A percentile compares a stretch with the other conserved stretches of the same genome.
phyloP scores from a whole-genome alignment of 805 yeast genomes.

The Cyberlindnera mycetangii region DNA sequence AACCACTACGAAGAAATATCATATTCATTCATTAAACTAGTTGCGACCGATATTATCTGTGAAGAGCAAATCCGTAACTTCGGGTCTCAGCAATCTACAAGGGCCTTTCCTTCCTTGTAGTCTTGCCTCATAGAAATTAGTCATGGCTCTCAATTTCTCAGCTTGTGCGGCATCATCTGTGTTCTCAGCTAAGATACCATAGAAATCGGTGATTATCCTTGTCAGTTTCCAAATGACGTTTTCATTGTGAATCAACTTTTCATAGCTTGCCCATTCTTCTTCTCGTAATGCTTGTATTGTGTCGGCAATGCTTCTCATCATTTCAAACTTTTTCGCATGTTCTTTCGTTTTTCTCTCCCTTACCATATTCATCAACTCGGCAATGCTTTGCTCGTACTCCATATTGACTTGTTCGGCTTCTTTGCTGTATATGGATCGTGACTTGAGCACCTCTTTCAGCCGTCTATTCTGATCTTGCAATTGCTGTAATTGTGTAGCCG shows the following conservation, averaged over 20 bases:
- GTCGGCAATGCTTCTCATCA: conserved; percentile 2
- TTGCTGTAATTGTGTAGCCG: conserved; percentile 8
- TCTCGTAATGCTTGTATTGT: conserved; percentile 7
- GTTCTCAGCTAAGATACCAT: conserved; percentile 7
- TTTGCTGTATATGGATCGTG: conserved; percentile 8
- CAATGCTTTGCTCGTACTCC: conserved; percentile 18
- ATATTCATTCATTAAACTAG: not conserved
- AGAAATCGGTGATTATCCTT: conserved; percentile 11
- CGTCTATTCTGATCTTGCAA: conserved; percentile 17
- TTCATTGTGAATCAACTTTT: conserved; percentile 14
- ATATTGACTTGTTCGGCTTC: conserved; percentile 10
- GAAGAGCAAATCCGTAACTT: conserved; percentile 1
- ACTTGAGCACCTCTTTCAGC: conserved; percentile 14
- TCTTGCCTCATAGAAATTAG: conserved; percentile 2
- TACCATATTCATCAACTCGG: conserved; percentile 7
- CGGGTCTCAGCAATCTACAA: conserved; percentile 5
- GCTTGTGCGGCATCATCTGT: conserved; percentile 5
- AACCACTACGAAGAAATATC: too few species aligned
- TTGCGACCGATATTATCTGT: not conserved
- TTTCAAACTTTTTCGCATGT: conserved; percentile 5
- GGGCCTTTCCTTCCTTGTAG: not conserved
- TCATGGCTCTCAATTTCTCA: conserved; percentile 3
- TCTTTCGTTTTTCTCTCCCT: conserved; percentile 8
- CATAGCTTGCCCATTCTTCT: conserved; percentile 16
- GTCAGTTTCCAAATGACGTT: conserved; percentile 10